Evolutionary conservation across 2,329 filamentous ascomycete species (phyloP).

Genomic region (Ascochyta koolunga): DNA sequence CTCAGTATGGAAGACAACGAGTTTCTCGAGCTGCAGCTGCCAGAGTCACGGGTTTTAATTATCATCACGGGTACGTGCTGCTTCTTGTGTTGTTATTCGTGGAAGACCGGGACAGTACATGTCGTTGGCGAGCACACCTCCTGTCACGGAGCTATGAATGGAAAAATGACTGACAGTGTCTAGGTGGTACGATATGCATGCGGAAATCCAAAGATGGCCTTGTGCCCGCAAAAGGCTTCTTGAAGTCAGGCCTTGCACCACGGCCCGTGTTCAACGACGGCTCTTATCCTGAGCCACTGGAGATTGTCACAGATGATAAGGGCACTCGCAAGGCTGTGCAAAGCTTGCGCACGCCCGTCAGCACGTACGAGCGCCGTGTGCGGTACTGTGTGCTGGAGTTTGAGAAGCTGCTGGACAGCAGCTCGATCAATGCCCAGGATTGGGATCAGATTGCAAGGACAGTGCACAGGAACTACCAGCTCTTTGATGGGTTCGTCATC

Average conservation of each 20-base stretch:
- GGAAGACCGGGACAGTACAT: neutral
- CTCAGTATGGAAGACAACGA: constrained; percentile 13
- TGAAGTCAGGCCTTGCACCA: constrained; percentile 81
- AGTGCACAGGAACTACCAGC: constrained; percentile 83
- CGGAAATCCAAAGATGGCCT: constrained; percentile 79
- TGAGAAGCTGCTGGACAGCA: constrained; percentile 82
- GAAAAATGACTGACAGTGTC: neutral
- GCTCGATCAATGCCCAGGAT: constrained; percentile 82
- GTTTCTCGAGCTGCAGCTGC: constrained; percentile 48
- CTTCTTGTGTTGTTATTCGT: neutral
- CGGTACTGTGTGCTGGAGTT: constrained; percentile 88
- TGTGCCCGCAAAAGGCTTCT: constrained; percentile 74
- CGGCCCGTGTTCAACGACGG: constrained; percentile 86
- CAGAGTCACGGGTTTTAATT: constrained; percentile 82
- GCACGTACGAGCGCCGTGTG: constrained; percentile 79
- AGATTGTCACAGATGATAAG: constrained; percentile 60
- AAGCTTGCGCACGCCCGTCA: constrained; percentile 79
- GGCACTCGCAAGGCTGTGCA: constrained; percentile 61
- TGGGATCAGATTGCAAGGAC: constrained; percentile 84
- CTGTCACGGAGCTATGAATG: neutral
- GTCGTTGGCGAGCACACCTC: neutral
- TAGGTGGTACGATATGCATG: constrained; percentile 86
- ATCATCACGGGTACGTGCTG: constrained; percentile 76
- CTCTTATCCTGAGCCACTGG: constrained; percentile 61
- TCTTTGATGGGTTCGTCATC: constrained; percentile 90